phyloP scores from a whole-genome alignment of 805 yeast species.

The Citeromyces matritensis region DNA sequence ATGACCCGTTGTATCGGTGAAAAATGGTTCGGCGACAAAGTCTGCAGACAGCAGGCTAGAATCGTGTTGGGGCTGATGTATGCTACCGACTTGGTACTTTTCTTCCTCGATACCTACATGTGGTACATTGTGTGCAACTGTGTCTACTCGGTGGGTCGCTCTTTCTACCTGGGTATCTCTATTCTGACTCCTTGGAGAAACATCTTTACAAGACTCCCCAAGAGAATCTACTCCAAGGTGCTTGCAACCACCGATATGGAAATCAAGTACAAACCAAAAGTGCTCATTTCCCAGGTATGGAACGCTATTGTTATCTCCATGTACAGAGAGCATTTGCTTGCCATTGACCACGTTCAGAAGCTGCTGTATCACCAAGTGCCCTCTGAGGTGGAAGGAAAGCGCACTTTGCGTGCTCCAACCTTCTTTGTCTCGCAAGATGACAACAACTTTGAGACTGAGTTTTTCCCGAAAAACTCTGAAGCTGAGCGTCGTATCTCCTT shows the following conservation, averaged over 20 bases:
- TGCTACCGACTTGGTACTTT: slow-evolving; percentile 81
- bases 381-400: slow-evolving; percentile 93
- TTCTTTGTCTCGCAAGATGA: slow-evolving; percentile 98
- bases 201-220: slow-evolving; percentile 93
- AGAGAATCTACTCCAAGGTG: slow-evolving; percentile 95
- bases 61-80: slow-evolving; percentile 88
- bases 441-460: slow-evolving; percentile 85
- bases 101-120: slow-evolving; percentile 97
- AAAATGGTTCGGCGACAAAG: slow-evolving; percentile 60
- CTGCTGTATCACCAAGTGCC: slow-evolving; percentile 97
- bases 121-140: slow-evolving; percentile 97
- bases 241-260: slow-evolving; percentile 99
- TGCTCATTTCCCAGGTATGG: slow-evolving; percentile 96
- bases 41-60: slow-evolving; percentile 80
- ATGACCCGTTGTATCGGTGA: slow-evolving; percentile 93
- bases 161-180: slow-evolving; percentile 97
- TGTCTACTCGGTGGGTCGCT: slow-evolving; percentile 91
- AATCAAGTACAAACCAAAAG: slow-evolving; percentile 97
- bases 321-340: slow-evolving; percentile 98
- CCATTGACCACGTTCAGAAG: slow-evolving; percentile 97
- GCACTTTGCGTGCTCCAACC: slow-evolving; percentile 97
- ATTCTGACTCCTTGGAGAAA: slow-evolving; percentile 99
- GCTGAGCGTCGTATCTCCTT: slow-evolving; percentile 99
- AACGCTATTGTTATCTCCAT: slow-evolving; percentile 96
- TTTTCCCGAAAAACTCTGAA: slow-evolving; percentile 92